Evolutionary conservation across 1,139 yeast genomes (phyloP).

Genomic region (Diutina siamensis): DNA sequence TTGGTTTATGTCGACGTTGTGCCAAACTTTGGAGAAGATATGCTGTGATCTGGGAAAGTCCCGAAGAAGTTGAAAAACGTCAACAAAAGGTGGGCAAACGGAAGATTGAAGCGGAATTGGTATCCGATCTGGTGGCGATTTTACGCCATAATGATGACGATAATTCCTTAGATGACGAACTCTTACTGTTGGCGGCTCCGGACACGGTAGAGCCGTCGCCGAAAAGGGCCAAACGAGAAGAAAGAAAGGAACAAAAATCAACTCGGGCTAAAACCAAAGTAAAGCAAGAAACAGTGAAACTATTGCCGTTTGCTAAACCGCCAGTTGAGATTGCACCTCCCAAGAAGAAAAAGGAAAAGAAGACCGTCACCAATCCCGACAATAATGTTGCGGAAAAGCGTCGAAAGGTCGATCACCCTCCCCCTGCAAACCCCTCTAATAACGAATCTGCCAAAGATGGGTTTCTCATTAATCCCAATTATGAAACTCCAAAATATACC

Average conservation of each 20-base stretch:
- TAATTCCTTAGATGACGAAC: constrained; percentile 11
- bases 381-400: not conserved
- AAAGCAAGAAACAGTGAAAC: not conserved
- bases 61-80: constrained; percentile 52
- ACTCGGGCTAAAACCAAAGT: not conserved
- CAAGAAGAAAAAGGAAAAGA: not conserved
- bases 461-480: constrained; percentile 12
- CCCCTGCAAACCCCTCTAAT: too few relatives aligned
- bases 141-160: constrained; percentile 28
- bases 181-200: not conserved
- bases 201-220: constrained; percentile 10
- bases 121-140: constrained; percentile 53
- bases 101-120: constrained; percentile 59
- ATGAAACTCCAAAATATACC: constrained; percentile 10
- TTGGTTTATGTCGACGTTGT: constrained; percentile 74
- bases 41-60: constrained; percentile 83
- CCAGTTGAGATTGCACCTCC: not conserved
- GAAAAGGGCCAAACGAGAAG: not conserved
- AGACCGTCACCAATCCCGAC: not conserved
- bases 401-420: not conserved
- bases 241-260: not conserved
- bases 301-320: not conserved
- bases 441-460: constrained; percentile 6
- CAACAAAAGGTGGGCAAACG: constrained; percentile 40
- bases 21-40: constrained; percentile 87